A percentile compares a stretch with the other conserved stretches of the same genome.
These are phyloP conservation scores for Petasospora fabianii DNA, from an alignment of 1,139 yeast species.

Conservation along the genomic window DNA sequence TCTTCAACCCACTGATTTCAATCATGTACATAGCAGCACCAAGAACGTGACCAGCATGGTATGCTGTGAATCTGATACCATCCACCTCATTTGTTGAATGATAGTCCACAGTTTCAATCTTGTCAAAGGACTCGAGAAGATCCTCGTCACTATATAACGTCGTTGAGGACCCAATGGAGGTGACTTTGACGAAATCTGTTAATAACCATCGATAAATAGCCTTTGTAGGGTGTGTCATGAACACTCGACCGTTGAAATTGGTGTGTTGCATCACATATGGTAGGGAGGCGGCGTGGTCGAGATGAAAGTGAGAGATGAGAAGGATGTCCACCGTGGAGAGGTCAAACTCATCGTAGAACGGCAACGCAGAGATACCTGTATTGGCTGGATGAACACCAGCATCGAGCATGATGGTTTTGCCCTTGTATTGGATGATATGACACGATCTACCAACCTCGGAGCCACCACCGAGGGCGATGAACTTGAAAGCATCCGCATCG, in stretches of 20 bases:
- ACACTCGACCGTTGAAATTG: slow-evolving; percentile 88
- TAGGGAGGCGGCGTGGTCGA: slow-evolving; percentile 95
- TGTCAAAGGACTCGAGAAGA: slow-evolving; percentile 78
- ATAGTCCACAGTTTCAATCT: slow-evolving; percentile 90
- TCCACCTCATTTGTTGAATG: slow-evolving; percentile 94
- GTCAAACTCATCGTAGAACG: slow-evolving; percentile 94
- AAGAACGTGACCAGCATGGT: slow-evolving; percentile 97
- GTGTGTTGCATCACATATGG: slow-evolving; percentile 99
- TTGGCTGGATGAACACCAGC: slow-evolving; percentile 98
- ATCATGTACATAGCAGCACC: slow-evolving; percentile 98
- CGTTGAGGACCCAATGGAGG: slow-evolving; percentile 58
- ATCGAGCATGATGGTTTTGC: slow-evolving; percentile 95
- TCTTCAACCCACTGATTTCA: slow-evolving; percentile 89
- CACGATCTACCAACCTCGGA: slow-evolving; percentile 97
- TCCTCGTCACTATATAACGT: slow-evolving; percentile 86
- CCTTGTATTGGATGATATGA: slow-evolving; percentile 87
- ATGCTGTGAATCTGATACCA: slow-evolving; percentile 94
- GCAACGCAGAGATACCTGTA: slow-evolving; percentile 84
- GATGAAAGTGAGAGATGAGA: slow-evolving; percentile 89
- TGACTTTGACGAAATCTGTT: slow-evolving; percentile 91
- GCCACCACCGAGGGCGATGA: slow-evolving; percentile 99
- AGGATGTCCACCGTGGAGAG: slow-evolving; percentile 81
- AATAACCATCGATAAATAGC: slow-evolving; percentile 95
- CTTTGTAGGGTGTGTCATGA: slow-evolving; percentile 98
- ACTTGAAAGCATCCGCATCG: slow-evolving; percentile 50